Evolutionary conservation across 106 monocot species (phyloP), one percentile per base, ranked within the genome.

Genomic region (Dendrobium chrysotoxum): DNA sequence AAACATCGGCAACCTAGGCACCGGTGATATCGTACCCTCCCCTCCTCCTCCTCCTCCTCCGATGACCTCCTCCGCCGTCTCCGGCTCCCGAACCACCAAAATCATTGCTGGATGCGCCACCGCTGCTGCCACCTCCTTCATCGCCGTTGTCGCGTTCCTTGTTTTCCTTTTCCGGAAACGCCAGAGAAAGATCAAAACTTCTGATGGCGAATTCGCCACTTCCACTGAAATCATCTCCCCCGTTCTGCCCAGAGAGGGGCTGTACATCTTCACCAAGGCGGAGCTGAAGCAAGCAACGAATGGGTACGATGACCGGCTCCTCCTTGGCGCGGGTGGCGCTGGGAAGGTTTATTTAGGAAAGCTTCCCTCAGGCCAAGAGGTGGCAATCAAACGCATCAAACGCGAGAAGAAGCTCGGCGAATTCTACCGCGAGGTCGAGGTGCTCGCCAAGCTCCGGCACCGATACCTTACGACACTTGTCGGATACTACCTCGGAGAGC

Each of bases 391-490:
- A 73, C 81, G 90, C 35, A 83, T 95, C 53, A 81, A 85, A 21
- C 58, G 83, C 23, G 85, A 82, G 38, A 88, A 84, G 77, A 91
- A 92, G 71, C 72, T 91, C 65, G 30, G 79, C 30, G 95, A 95
- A 83, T 95, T 95, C 67, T 95, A 95, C 82, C 9, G 80, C 12
- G 95, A 95, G 84, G 88, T 95, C 20, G 92, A 87, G 68, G 79
- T 95, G 41, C 88, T 95, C 58, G 89, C 92, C 74, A 92, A 87
- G 87, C 95, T 95, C 82, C 88, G 95, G 20, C 92, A 95, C 85
- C 81, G 82, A 11, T 85, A 88, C 61, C 87, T 95, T 15, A 77
- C 95, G 4, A 95, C 90, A 10, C 83, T 95, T 2, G 81, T 95
- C 21, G 95, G 95, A 0, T 95, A 95, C 82, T 92, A 90, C 82